Percentiles rank a stretch among this genome's conserved stretches.
These are phyloP conservation scores for Funneliformis geosporum DNA, from an alignment of 192 early-diverging fungal species.

Conservation along the genomic window DNA sequence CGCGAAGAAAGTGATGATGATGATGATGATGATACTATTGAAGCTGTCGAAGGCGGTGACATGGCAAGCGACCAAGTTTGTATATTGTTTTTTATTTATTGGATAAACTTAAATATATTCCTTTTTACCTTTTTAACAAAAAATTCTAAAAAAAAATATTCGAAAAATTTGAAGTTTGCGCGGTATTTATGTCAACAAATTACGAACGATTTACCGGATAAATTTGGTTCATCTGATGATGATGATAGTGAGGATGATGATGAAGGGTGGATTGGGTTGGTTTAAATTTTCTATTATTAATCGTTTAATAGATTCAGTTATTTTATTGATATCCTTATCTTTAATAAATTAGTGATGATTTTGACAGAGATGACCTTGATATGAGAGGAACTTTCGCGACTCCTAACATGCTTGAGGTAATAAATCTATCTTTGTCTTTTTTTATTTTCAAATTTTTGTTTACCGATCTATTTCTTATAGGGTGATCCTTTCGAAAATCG, in stretches of 20 bases:
- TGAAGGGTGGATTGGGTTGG: constrained; percentile 55
- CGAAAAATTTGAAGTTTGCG: constrained; percentile 54
- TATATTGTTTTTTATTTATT: background rate
- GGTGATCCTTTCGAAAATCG: constrained; percentile 28
- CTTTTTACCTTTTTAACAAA: too few species aligned
- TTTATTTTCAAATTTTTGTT: background rate
- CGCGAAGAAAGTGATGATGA: constrained; percentile 51
- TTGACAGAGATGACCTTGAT: constrained; percentile 39
- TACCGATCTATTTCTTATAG: background rate
- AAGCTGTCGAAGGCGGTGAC: constrained; percentile 56
- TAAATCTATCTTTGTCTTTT: too few species aligned
- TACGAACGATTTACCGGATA: constrained; percentile 68
- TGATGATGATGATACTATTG: constrained; percentile 58
- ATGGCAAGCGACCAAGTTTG: constrained; percentile 67
- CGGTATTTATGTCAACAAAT: constrained; percentile 70
- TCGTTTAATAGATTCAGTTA: background rate
- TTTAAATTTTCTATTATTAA: background rate
- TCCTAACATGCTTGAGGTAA: constrained; percentile 34
- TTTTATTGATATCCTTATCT: background rate
- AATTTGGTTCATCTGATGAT: constrained; percentile 68
- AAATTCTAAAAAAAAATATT: too few species aligned
- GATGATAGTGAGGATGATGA: constrained; percentile 54
- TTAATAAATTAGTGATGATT: constrained; percentile 30
- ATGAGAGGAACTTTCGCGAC: constrained; percentile 33
- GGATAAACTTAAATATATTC: too few species aligned